Base-by-base conservation (phyloP, 352 stramenopile species). In the Aphanomyces euteiches region DNA sequence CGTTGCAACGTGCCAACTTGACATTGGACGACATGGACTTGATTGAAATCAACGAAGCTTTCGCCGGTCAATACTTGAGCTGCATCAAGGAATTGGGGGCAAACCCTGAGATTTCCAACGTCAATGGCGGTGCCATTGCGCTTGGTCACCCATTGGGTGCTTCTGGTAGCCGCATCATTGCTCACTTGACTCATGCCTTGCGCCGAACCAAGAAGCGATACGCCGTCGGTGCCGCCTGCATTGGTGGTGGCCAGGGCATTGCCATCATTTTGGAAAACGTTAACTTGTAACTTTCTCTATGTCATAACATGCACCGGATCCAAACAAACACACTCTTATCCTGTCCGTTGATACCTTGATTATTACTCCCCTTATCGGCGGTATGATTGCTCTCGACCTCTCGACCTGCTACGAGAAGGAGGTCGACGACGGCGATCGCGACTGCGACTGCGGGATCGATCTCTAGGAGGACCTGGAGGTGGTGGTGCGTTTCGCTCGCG, bases 1-100 rank as follows among this genome's bases (percentile, higher is more conserved):
- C 93, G n/a, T 77, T 99, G 19, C 74, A 84, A 47, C 87, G 84
- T 47, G 92, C 95, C 3, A 91, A 92, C 47, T 80, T 98, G 38
- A 81, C 79, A 45, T 78, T 98, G 53, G 77, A 84, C 21, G 93
- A 99, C 78, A 97, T 99, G 71, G 97, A 99, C 79, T 89, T 98
- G 47, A 83, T 98, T 13, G 96, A 99, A 82, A 98, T 99, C 78
- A 99, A 99, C 79, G 97, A 99, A 84, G 97, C 97, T 8, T 99
- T 99, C 79, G 96, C 97, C 7, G 88, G 95, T 8, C 96, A 99
- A 81, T 98, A 95, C 82, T 81, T 99, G 56, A 84, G 96, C 17
- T 98, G 96, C 72, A 88, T 97, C 72, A 98, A 98, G 80, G 96
- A 97, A 73, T 80, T 99, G n/a, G 91, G 94, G 7, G 76, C 99